Percentiles rank a stretch among this genome's conserved stretches.
Evolutionary conservation across 139 green algal genomes (phyloP).

Genomic region (Edaphochlamys debaryana): DNA sequence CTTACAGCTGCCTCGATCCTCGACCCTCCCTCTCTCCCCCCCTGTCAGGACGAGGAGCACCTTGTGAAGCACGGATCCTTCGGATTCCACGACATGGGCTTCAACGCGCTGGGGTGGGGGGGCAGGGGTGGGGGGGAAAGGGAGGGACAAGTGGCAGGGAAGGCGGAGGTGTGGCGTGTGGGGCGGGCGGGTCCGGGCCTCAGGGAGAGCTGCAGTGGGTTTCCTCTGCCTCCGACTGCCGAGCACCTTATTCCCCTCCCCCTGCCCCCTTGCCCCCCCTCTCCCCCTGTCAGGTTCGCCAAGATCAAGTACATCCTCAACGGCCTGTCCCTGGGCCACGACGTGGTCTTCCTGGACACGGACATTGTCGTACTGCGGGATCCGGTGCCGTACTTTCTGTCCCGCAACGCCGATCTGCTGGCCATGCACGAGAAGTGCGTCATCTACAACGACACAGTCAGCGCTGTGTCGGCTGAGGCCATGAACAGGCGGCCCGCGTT

Average conservation of each 20-base stretch:
- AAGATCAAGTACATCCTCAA: constrained; percentile 48
- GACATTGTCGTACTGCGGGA: constrained; percentile 26
- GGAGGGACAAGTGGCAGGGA: no score
- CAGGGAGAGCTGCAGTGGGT: no score
- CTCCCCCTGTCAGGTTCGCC: neutral
- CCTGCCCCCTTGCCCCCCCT: no score
- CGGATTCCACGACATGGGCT: neutral
- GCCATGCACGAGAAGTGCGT: constrained; percentile 11
- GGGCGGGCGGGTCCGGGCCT: no score
- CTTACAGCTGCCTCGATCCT: no score
- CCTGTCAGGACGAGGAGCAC: neutral
- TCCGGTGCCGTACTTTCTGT: constrained; percentile 29
- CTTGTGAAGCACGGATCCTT: neutral
- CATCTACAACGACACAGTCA: neutral
- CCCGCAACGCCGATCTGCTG: neutral
- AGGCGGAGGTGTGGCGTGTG: no score
- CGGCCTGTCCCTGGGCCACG: constrained; percentile 28
- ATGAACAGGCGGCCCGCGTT: neutral
- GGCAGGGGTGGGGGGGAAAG: no score
- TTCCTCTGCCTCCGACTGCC: no score
- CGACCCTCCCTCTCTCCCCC: no score
- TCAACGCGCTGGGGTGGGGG: neutral
- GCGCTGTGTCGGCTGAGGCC: no score
- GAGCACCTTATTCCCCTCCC: no score
- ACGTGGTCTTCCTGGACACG: constrained; percentile 33